Evolutionary conservation across 768 basidiomycete species (phyloP), one percentile per base, ranked within the genome.

Genomic region (Boletus reticuloceps): DNA sequence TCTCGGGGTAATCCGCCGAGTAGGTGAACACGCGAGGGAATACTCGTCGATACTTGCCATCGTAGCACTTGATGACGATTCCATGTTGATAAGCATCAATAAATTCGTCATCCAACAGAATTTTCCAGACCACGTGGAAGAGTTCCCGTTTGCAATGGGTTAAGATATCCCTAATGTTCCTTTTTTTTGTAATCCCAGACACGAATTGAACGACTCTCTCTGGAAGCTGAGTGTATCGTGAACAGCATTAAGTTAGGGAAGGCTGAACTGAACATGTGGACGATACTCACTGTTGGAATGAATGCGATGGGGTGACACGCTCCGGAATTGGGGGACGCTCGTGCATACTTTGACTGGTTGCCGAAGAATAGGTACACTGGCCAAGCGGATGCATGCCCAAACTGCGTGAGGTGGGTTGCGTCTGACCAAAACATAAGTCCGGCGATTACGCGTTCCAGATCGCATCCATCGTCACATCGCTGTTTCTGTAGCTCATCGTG

Each of bases 1-100:
- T 76, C 25, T 76, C 72, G 0, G 73, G 73, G 40, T 75, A 75
- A 47, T 75, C 69, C 0, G 70, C 71, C 4, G 69, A 67, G 42
- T 74, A 74, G 1, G 70, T 72, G 27, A 74, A 68, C 0, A 74
- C 60, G 0, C 62, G 53, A 4, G 67, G 67, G 36, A 63, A 74
- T 1, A 72, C 47, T 16, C 61, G 47, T 0, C 61, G 53, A 8
- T 43, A 16, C 10, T 59, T 47, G 12, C 66, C 65, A 50, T 71
- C 65, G 6, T 46, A 31, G 34, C 69, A 71, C 4, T 13, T 40
- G 7, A 68, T 51, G 0, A 69, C 63, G 1, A 69, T 62, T 0
- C 70, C 68, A 48, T 68, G 39, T 22, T 9, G 6, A 22, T 69
- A 70, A 1, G 63, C 63, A 9, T 64, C 20, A 1, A 66, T 1